These are phyloP conservation scores for Gloeostereum incarnatum DNA, from an alignment of 768 basidiomycete species.

Conservation along the genomic window DNA sequence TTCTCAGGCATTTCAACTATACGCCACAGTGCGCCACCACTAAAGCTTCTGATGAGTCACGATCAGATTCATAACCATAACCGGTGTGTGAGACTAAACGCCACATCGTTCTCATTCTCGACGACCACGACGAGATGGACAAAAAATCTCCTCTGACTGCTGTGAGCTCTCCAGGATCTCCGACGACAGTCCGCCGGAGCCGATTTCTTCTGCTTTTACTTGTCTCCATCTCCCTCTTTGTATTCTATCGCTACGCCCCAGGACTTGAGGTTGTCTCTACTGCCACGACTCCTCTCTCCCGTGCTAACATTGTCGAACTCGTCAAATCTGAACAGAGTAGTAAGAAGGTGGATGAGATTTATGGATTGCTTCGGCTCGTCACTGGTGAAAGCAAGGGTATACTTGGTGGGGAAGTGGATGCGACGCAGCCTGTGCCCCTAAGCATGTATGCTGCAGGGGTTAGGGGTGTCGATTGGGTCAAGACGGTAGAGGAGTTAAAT, in stretches of 20 bases:
- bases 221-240: neutral
- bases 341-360: conserved; percentile 46
- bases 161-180: no score
- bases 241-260: neutral
- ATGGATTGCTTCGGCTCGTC: conserved; percentile 61
- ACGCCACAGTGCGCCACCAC: no score
- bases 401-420: conserved; percentile 31
- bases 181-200: neutral
- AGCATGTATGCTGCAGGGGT: conserved; percentile 45
- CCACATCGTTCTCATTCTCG: no score
- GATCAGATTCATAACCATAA: no score
- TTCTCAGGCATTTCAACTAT: no score
- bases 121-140: no score
- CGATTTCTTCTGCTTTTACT: neutral
- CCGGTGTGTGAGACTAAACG: no score
- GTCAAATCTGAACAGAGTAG: conserved; percentile 17
- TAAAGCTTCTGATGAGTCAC: no score
- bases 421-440: conserved; percentile 37
- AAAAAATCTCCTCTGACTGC: no score
- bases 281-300: conserved; percentile 19
- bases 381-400: conserved; percentile 33
- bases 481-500: conserved; percentile 31
- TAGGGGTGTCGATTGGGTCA: conserved; percentile 30
- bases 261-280: no score
- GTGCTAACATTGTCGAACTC: conserved; percentile 29